Base-by-base conservation (phyloP, 1,284 basidiomycete genomes). In the Singerocomus rubriflavus region DNA sequence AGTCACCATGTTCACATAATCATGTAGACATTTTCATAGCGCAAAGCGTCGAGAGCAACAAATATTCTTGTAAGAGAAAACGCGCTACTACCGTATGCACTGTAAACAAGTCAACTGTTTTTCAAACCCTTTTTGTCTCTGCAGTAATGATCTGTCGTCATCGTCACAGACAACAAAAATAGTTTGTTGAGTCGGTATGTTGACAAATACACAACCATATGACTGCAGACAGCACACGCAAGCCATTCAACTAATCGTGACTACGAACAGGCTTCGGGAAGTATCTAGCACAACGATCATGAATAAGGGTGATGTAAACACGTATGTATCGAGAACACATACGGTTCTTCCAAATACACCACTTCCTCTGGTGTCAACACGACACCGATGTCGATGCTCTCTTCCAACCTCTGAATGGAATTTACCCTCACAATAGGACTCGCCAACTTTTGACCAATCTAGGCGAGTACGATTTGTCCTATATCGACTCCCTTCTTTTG, bases 381-480 rank as follows among this genome's bases (percentile, higher is more conserved):
- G 29, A 64, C 39, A 3, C 38, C 58, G 2, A 41, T 54, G 13
- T 56, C 39, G n/a, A 61, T 58, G 11, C 54, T 63, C 44, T 68
- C 57, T 31, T 58, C 41, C 9, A 71, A 16, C 16, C 62, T 45
- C 35, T 60, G 29, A 14, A 66, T 26, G 4, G 67, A 63, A 45
- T 46, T 61, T 13, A 59, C 50, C 8, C 63, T 60, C 5, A 75
- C 67, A 48, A 76, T 75, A 0, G 75, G 74, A 39, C 70, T 74
- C 4, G 64, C 43, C 0, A 73, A 63, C 55, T 73, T 77, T 25
- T 57, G 44, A 2, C 48, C 46, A 1, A 65, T 54, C 74, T 76
- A 77, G 0, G 70, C 64, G 7, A 76, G 57, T 1, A 73, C 73
- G 26, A 77, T 65, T 53, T 75, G 71, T 17, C 57, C 58, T 74